phyloP scores from a whole-genome alignment of 2,329 filamentous ascomycete genomes.

The Didymella lethalis region DNA sequence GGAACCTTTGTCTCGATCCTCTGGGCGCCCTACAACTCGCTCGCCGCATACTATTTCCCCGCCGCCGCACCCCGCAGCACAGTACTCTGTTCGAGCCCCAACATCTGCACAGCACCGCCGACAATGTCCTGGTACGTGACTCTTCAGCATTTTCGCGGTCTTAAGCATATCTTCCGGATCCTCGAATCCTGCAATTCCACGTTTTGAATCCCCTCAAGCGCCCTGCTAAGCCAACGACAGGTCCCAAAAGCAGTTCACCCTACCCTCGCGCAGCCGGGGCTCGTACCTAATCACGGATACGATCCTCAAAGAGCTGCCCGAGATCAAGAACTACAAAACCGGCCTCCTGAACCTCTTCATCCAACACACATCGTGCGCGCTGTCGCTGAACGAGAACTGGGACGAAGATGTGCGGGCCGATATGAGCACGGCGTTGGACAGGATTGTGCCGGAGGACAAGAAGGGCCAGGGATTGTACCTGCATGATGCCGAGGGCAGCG shows the following conservation, averaged over 20 bases:
- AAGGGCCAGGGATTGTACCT: constrained; percentile 70
- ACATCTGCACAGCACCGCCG: constrained; percentile 35
- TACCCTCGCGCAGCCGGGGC: constrained; percentile 79
- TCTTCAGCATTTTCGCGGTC: background rate
- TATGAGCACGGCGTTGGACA: constrained; percentile 92
- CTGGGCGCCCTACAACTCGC: constrained; percentile 47
- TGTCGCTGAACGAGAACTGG: constrained; percentile 93
- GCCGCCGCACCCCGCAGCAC: constrained; percentile 29
- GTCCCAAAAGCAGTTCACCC: constrained; percentile 81
- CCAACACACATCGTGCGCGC: constrained; percentile 91
- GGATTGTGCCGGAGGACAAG: constrained; percentile 83
- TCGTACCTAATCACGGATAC: constrained; percentile 88
- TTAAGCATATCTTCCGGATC: background rate
- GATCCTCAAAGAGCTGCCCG: constrained; percentile 74
- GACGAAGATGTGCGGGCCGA: constrained; percentile 86
- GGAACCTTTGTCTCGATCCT: constrained; percentile 54
- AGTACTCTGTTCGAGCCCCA: constrained; percentile 37
- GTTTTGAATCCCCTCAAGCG: background rate
- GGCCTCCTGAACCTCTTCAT: constrained; percentile 80
- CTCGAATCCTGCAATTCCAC: background rate
- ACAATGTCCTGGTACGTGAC: constrained; percentile 44
- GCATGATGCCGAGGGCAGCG: constrained; percentile 83
- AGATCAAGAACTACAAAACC: constrained; percentile 83
- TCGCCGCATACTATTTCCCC: constrained; percentile 35
- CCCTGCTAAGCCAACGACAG: constrained; percentile 19